Conservation (phyloP, 176 grass and related monocot species). For the Raddia distichophylla region DNA sequence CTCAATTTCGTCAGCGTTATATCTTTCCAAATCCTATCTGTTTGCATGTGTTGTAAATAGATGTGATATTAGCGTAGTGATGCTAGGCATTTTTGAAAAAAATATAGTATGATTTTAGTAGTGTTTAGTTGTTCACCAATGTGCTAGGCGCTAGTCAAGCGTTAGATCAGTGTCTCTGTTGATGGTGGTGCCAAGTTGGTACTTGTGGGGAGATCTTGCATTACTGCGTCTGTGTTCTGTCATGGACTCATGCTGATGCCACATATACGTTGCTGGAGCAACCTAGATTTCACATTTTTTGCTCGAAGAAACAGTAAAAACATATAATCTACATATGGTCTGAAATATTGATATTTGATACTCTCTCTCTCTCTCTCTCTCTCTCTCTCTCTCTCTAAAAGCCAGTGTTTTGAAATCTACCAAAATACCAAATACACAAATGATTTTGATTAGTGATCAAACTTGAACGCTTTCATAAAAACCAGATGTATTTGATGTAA, state of each 20-base stretch:
- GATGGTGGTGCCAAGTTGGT: neutral
- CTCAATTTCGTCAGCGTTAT: neutral
- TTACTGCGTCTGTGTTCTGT: neutral
- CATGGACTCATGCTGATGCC: neutral
- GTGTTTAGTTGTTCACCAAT: no score
- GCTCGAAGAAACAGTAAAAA: neutral
- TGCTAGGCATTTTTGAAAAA: neutral
- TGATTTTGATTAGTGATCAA: neutral
- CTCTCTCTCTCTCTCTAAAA: neutral
- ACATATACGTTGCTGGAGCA: neutral
- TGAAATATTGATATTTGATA: neutral
- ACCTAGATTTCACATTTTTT: neutral
- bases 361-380: no score
- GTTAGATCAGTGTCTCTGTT: no score
- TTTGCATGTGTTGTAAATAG: neutral
- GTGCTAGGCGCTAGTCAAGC: no score
- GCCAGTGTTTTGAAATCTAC: neutral
- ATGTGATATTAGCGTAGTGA: neutral
- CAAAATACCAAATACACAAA: neutral
- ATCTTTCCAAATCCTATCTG: neutral
- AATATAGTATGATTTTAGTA: neutral
- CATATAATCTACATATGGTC: neutral
- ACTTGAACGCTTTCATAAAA: neutral
- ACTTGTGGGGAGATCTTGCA: neutral
- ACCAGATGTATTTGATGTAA: neutral